Conservation (phyloP, 2,329 filamentous ascomycete genomes). For the Trichoderma semiorbis region DNA sequence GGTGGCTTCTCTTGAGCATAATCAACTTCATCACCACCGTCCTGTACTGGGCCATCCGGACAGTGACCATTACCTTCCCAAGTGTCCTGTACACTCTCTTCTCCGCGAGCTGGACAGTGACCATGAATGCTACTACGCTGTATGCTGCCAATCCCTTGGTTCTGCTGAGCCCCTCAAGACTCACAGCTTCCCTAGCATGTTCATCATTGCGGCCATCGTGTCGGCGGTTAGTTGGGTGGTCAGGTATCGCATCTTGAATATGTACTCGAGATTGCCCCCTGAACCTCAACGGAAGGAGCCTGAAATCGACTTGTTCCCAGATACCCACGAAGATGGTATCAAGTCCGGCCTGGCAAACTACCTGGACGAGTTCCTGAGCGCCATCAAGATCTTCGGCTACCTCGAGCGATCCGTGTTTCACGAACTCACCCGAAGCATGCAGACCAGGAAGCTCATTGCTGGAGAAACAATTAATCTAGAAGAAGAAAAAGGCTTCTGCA, state of each 20-base stretch:
- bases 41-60: conserved; percentile 76
- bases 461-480: conserved; percentile 93
- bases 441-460: conserved; percentile 92
- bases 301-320: conserved; percentile 90
- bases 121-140: conserved; percentile 97
- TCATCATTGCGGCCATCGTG: conserved; percentile 72
- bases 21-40: conserved; percentile 56
- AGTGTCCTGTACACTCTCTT: conserved; percentile 86
- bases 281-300: conserved; percentile 96
- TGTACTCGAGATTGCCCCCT: conserved; percentile 90
- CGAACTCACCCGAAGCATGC: conserved; percentile 95
- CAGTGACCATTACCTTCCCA: conserved; percentile 83
- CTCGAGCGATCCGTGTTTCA: conserved; percentile 95
- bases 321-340: conserved; percentile 81
- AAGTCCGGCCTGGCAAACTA: conserved; percentile 96
- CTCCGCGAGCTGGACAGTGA: conserved; percentile 91
- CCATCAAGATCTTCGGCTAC: conserved; percentile 98
- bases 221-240: conserved; percentile 93
- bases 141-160: conserved; percentile 42
- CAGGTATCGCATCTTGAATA: conserved; percentile 91
- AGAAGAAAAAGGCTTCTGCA: conserved; percentile 96
- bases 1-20: conserved; percentile 51
- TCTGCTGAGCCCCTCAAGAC: conserved; percentile 12
- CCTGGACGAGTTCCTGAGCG: conserved; percentile 93
- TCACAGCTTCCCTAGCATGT: conserved; percentile 49